Evolutionary conservation across 208 protist genomes (phyloP).

Genomic region (Acanthamoeba healyi): DNA sequence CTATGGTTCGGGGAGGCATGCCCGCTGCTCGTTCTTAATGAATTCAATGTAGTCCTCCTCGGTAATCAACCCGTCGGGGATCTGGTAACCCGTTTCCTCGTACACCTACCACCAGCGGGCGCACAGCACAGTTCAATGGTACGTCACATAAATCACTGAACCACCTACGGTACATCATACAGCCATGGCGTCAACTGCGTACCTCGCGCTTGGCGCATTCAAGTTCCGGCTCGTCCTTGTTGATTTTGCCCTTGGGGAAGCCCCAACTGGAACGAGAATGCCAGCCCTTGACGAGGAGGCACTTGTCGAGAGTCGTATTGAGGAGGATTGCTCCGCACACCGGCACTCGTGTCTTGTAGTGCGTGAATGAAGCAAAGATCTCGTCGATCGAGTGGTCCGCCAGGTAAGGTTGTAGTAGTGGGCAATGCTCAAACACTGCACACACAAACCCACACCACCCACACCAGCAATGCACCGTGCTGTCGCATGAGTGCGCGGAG

Average conservation of each 20-base stretch:
- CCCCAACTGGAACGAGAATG: slow-evolving; percentile 78
- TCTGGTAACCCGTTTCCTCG: slow-evolving; percentile 82
- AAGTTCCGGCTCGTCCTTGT: slow-evolving; percentile 80
- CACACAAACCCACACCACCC: not conserved
- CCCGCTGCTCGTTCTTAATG: not conserved
- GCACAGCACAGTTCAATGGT: too few species aligned
- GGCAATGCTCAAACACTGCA: slow-evolving; percentile 67
- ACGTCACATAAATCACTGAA: too few species aligned
- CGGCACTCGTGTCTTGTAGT: slow-evolving; percentile 81
- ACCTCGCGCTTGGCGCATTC: slow-evolving; percentile 84
- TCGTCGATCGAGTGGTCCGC: slow-evolving; percentile 48
- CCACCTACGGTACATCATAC: too few species aligned
- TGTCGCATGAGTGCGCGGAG: too few species aligned
- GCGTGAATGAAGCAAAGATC: slow-evolving; percentile 63
- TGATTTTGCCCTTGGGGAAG: slow-evolving; percentile 88
- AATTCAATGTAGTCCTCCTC: slow-evolving; percentile 80
- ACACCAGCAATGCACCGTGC: too few species aligned
- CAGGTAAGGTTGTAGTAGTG: slow-evolving; percentile 33
- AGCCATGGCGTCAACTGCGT: too few species aligned
- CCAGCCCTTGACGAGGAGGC: slow-evolving; percentile 83
- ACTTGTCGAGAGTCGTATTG: slow-evolving; percentile 82
- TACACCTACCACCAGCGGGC: slow-evolving; percentile 66
- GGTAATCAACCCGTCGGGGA: slow-evolving; percentile 31
- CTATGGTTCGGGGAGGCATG: not conserved
- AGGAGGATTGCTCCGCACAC: slow-evolving; percentile 85